A percentile compares a stretch with the other conserved stretches of the same genome.
Evolutionary conservation across 345 rosid species (phyloP).

Genomic region (Salix brachista): DNA sequence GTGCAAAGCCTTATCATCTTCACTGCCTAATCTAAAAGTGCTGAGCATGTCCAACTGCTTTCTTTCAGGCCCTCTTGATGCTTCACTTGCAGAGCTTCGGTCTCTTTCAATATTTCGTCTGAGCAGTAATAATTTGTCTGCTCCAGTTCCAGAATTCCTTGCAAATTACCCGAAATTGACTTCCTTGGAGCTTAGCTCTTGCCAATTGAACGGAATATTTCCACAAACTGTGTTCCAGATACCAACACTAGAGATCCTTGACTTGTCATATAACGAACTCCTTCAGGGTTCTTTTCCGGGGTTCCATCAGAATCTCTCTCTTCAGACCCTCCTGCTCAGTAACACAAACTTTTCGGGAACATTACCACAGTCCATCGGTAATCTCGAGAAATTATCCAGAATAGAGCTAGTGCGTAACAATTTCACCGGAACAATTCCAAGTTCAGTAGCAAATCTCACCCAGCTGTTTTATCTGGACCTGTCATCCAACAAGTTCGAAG

Average conservation of each 20-base stretch:
- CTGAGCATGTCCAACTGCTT: conserved; percentile 42
- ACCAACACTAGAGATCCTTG: conserved; percentile 27
- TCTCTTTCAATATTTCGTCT: conserved; percentile 22
- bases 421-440: conserved; percentile 31
- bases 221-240: conserved; percentile 26
- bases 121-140: conserved; percentile 12
- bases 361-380: conserved; percentile 35
- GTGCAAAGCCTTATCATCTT: conserved; percentile 30
- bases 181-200: conserved; percentile 3
- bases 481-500: conserved; percentile 29
- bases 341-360: conserved; percentile 26
- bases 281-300: conserved; percentile 30
- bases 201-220: conserved; percentile 24
- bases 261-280: conserved; percentile 4
- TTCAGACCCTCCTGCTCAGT: conserved; percentile 20
- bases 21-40: conserved; percentile 24
- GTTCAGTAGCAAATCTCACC: conserved; percentile 17
- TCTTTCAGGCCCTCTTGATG: conserved; percentile 27
- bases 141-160: conserved; percentile 28
- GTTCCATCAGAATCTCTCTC: conserved; percentile 7
- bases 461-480: conserved; percentile 29
- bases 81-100: conserved; percentile 15
- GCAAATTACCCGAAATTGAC: conserved; percentile 16
- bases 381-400: conserved; percentile 13
- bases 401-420: conserved; percentile 13